Conservation (phyloP, 2,329 filamentous ascomycete species). For the Fusarium buharicum region DNA sequence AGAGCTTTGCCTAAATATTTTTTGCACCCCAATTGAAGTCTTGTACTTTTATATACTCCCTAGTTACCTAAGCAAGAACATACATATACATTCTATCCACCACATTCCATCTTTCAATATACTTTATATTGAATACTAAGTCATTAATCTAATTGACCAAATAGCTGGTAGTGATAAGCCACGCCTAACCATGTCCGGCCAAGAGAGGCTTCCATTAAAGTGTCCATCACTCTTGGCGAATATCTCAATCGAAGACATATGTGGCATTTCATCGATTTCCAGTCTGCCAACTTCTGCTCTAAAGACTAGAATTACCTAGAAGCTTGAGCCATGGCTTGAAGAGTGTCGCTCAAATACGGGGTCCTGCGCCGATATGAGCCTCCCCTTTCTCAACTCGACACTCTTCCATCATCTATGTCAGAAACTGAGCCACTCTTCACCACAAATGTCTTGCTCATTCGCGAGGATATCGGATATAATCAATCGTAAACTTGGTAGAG, state of each 20-base stretch:
- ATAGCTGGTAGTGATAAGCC: neutral
- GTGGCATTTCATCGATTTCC: neutral
- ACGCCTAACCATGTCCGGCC: slow-evolving; percentile 22
- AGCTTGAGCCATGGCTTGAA: slow-evolving; percentile 12
- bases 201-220: slow-evolving; percentile 7
- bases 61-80: too few species aligned
- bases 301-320: slow-evolving; percentile 1
- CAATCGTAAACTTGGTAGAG: slow-evolving; percentile 33
- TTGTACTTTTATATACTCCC: too few species aligned
- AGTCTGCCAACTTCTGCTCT: neutral
- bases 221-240: slow-evolving; percentile 3
- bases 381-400: neutral
- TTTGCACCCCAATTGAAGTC: too few species aligned
- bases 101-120: neutral
- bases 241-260: neutral
- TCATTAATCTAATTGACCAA: neutral
- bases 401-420: slow-evolving; percentile 5
- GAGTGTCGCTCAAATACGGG: slow-evolving; percentile 12
- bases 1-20: too few species aligned
- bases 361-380: neutral
- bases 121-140: neutral
- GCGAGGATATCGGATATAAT: slow-evolving; percentile 35
- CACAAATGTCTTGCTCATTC: slow-evolving; percentile 33
- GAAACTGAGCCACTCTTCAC: neutral
- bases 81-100: neutral